Conservation (phyloP, 2,329 filamentous ascomycete species). For the Aureobasidium uvarum region DNA sequence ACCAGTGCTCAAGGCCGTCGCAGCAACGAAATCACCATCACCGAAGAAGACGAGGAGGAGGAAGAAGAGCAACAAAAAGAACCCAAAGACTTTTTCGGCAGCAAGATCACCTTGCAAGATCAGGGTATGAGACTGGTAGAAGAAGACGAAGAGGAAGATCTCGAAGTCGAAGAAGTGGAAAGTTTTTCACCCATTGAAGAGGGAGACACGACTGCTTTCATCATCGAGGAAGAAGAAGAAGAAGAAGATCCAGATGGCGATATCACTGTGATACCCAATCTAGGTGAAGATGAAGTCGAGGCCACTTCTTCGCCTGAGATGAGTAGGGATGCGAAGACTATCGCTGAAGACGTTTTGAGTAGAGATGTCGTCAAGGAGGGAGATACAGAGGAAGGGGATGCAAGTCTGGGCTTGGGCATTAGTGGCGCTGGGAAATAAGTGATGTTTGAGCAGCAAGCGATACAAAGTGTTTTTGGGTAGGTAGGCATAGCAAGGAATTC, state of each 20-base stretch:
- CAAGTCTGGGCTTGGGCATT: not conserved
- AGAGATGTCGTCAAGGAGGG: not conserved
- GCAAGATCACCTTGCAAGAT: not conserved
- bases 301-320: not conserved
- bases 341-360: not conserved
- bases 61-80: constrained; percentile 7
- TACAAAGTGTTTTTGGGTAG: not conserved
- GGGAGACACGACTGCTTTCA: constrained; percentile 26
- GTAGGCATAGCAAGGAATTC: not conserved
- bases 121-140: constrained; percentile 11
- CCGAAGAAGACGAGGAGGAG: constrained; percentile 22
- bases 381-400: not conserved
- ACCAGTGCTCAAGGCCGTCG: constrained; percentile 65
- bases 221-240: constrained; percentile 1
- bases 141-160: constrained; percentile 31
- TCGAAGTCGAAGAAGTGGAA: constrained; percentile 56
- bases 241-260: constrained; percentile 2
- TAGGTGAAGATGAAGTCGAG: not conserved
- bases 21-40: constrained; percentile 62
- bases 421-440: not conserved
- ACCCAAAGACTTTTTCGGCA: not conserved
- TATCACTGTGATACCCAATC: not conserved
- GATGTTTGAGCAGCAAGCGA: not conserved
- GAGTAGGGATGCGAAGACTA: not conserved
- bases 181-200: constrained; percentile 54